Conservation (phyloP, 176 grass and related monocot species). For the Eleusine indica region DNA sequence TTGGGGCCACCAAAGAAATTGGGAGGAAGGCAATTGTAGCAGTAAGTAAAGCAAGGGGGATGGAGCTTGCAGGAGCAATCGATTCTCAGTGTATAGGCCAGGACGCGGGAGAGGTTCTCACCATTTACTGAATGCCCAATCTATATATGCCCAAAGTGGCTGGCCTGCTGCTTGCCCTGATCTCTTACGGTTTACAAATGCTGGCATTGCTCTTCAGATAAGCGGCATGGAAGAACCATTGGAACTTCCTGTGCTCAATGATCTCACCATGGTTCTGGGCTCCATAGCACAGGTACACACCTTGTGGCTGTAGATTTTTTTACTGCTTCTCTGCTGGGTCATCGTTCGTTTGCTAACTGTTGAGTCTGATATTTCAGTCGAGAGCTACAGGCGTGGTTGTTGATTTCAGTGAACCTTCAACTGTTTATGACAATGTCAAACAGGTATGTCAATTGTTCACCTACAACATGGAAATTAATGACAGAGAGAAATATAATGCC, state of each 20-base stretch:
- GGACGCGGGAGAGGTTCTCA: constrained; percentile 73
- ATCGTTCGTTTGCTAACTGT: constrained; percentile 17
- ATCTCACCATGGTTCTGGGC: constrained; percentile 89
- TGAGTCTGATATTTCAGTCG: constrained; percentile 41
- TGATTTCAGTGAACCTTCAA: constrained; percentile 81
- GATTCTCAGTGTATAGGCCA: constrained; percentile 61
- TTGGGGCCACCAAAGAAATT: constrained; percentile 72
- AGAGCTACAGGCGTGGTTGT: constrained; percentile 79
- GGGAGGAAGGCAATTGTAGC: constrained; percentile 66
- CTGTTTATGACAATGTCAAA: constrained; percentile 90
- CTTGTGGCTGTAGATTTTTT: background rate
- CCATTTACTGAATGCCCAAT: background rate
- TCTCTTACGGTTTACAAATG: background rate
- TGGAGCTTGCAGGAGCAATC: constrained; percentile 47
- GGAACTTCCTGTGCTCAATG: constrained; percentile 87
- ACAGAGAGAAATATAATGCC: background rate
- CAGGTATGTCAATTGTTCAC: constrained; percentile 54
- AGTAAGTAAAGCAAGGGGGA: constrained; percentile 69
- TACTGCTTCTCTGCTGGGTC: background rate
- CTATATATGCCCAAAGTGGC: background rate
- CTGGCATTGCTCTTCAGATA: constrained; percentile 44
- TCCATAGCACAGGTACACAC: constrained; percentile 65
- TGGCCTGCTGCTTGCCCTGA: background rate
- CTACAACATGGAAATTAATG: constrained; percentile 17
- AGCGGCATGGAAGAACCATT: constrained; percentile 85